Evolutionary conservation across 106 monocot genomes (phyloP).

Genomic region (Vanilla planifolia): DNA sequence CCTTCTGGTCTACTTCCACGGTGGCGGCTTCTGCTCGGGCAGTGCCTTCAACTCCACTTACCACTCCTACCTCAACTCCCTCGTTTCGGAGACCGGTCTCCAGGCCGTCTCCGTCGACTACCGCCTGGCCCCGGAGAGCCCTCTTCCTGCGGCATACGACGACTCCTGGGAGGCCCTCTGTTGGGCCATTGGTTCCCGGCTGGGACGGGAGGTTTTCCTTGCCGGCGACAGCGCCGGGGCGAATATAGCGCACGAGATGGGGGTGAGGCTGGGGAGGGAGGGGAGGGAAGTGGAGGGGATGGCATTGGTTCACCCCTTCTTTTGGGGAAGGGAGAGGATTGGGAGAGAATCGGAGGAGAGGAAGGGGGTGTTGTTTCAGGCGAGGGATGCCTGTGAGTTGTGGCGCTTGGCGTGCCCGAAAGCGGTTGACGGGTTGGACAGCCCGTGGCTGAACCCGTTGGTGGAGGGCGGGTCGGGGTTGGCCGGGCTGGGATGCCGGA

Average conservation of each 20-base stretch:
- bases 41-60: background rate
- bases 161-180: too few species aligned
- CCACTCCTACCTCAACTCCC: constrained; percentile 2
- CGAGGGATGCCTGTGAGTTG: background rate
- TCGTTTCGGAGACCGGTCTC: background rate
- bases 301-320: constrained; percentile 2
- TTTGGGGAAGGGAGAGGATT: background rate
- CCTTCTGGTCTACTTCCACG: constrained; percentile 4
- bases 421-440: background rate
- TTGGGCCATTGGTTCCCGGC: background rate
- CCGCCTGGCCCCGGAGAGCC: constrained; percentile 25
- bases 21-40: background rate
- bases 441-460: background rate
- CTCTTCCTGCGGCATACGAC: constrained; percentile 2
- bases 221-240: constrained; percentile 8
- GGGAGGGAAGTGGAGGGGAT: background rate
- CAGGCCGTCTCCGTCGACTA: constrained; percentile 21
- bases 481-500: background rate
- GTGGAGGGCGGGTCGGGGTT: background rate
- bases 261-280: too few species aligned
- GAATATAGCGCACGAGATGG: too few species aligned
- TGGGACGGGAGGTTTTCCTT: background rate
- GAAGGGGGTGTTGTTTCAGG: background rate
- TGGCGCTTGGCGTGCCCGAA: constrained; percentile 6
- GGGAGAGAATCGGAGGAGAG: background rate